Conservation (phyloP, 2,329 filamentous ascomycete genomes). For the Ophiostoma fasciatum region DNA sequence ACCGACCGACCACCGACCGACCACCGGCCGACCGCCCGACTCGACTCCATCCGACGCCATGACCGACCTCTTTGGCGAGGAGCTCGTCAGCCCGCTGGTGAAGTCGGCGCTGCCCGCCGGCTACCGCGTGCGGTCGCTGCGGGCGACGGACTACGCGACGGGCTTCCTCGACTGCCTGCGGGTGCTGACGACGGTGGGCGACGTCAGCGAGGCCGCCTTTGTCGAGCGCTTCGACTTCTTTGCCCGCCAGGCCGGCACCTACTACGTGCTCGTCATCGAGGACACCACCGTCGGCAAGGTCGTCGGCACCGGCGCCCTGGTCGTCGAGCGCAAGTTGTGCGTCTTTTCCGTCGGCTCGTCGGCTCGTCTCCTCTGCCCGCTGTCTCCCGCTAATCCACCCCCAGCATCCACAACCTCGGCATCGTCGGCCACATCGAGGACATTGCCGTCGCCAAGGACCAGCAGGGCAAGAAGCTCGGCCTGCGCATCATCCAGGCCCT, state of each 20-base stretch:
- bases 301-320: conserved; percentile 79
- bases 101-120: conserved; percentile 57
- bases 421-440: conserved; percentile 94
- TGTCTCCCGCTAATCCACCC: not conserved
- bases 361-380: too few relatives aligned
- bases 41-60: conserved; percentile 16
- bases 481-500: conserved; percentile 86
- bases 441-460: conserved; percentile 85
- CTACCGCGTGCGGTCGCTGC: conserved; percentile 71
- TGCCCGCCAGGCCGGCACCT: conserved; percentile 53
- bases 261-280: conserved; percentile 77
- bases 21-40: too few relatives aligned
- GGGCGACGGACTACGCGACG: conserved; percentile 58
- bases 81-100: conserved; percentile 66
- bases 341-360: too few relatives aligned
- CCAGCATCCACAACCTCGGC: conserved; percentile 63
- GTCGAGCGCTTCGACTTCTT: conserved; percentile 74
- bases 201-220: conserved; percentile 63
- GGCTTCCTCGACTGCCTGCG: conserved; percentile 86
- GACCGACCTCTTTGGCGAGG: conserved; percentile 56
- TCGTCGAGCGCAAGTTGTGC: conserved; percentile 90
- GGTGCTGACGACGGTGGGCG: conserved; percentile 84
- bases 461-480: conserved; percentile 95
- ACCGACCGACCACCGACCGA: too few relatives aligned
- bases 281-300: conserved; percentile 49